These are phyloP conservation scores for Blastomyces parvus DNA, from an alignment of 2,329 filamentous ascomycete genomes.

Conservation along the genomic window DNA sequence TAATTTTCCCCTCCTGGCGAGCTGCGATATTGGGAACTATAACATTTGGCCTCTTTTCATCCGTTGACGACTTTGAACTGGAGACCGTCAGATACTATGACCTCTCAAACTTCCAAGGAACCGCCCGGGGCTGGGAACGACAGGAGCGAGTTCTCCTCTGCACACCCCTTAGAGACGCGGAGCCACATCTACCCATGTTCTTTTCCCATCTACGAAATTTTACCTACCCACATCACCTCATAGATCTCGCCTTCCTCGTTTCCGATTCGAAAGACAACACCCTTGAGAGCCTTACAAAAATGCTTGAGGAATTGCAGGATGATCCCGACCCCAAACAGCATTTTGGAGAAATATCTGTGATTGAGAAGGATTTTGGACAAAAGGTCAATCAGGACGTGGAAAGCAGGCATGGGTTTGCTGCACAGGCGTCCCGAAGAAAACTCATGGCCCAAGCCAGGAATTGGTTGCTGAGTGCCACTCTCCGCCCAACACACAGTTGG, in stretches of 20 bases:
- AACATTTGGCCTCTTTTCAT: conserved; percentile 61
- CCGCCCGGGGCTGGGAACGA: conserved; percentile 86
- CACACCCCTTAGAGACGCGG: conserved; percentile 85
- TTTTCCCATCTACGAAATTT: conserved; percentile 95
- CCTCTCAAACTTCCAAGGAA: conserved; percentile 80
- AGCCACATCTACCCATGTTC: conserved; percentile 91
- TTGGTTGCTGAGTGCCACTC: conserved; percentile 86
- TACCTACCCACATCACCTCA: conserved; percentile 92
- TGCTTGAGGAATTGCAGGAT: conserved; percentile 69
- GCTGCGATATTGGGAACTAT: conserved; percentile 51
- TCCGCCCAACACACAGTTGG: conserved; percentile 95
- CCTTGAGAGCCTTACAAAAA: conserved; percentile 61
- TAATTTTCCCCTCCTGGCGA: conserved; percentile 67
- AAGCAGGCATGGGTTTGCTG: conserved; percentile 92
- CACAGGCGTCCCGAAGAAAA: conserved; percentile 86
- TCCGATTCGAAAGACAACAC: conserved; percentile 96
- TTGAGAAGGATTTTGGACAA: conserved; percentile 98
- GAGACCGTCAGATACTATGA: conserved; percentile 98
- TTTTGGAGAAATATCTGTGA: conserved; percentile 93
- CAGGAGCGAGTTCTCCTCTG: conserved; percentile 93
- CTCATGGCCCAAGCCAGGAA: conserved; percentile 97
- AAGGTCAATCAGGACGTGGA: conserved; percentile 97
- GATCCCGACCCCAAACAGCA: conserved; percentile 69
- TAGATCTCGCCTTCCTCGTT: conserved; percentile 92
- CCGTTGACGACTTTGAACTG: conserved; percentile 62